A percentile compares a stretch with the other conserved stretches of the same genome.
Conservation (phyloP, 176 grass and related monocot genomes). For the Metroxylon sagu region DNA sequence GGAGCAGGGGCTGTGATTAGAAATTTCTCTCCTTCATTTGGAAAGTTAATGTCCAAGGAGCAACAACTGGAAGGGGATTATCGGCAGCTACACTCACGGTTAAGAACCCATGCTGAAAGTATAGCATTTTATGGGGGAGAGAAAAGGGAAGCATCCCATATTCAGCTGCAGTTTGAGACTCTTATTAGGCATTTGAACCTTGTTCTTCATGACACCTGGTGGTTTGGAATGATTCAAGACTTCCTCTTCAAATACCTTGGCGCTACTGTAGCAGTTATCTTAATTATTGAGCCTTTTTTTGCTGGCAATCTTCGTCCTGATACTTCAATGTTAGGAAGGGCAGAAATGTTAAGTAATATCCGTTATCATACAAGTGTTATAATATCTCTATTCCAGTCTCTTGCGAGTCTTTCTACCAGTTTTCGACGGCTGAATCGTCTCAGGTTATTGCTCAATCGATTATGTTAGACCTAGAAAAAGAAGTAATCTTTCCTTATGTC, state of each 20-base stretch:
- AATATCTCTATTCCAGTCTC: slow-evolving; percentile 93
- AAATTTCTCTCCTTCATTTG: slow-evolving; percentile 94
- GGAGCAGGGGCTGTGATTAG: slow-evolving; percentile 73
- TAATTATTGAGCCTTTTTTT: slow-evolving; percentile 98
- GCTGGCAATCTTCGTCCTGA: slow-evolving; percentile 83
- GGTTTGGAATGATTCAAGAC: slow-evolving; percentile 99
- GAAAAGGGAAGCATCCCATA: slow-evolving; percentile 78
- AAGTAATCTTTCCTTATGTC: not conserved
- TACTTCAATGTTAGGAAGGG: slow-evolving; percentile 82
- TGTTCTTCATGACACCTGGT: slow-evolving; percentile 94
- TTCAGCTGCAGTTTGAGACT: slow-evolving; percentile 63
- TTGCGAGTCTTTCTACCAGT: slow-evolving; percentile 83
- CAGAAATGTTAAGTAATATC: slow-evolving; percentile 98
- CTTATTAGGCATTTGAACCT: slow-evolving; percentile 72
- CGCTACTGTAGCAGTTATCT: slow-evolving; percentile 86
- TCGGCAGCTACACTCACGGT: slow-evolving; percentile 90
- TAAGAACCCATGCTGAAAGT: slow-evolving; percentile 98
- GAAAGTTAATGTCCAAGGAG: slow-evolving; percentile 89
- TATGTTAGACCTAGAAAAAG: slow-evolving; percentile 6
- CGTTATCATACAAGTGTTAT: slow-evolving; percentile 97
- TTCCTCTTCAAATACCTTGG: slow-evolving; percentile 96
- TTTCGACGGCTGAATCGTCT: slow-evolving; percentile 86
- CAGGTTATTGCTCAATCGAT: slow-evolving; percentile 40
- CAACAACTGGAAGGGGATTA: slow-evolving; percentile 95
- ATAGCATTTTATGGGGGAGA: slow-evolving; percentile 98